These are phyloP conservation scores for Picea glauca DNA, from an alignment of 75 land plant genomes.

Conservation along the genomic window DNA sequence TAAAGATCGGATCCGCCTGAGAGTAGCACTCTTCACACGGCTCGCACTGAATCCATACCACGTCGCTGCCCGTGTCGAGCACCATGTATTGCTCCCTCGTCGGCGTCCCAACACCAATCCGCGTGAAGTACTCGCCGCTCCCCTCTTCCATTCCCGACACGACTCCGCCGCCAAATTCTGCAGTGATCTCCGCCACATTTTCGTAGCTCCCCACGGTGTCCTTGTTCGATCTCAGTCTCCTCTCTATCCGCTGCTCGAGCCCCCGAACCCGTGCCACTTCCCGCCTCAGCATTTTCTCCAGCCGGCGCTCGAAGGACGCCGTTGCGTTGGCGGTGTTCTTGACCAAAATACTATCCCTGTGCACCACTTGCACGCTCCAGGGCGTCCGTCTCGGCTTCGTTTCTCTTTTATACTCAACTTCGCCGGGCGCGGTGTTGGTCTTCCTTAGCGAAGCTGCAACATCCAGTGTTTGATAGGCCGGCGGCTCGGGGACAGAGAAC, in stretches of 20 bases:
- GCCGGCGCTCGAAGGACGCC: neutral
- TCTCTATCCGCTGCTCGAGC: too few relatives aligned
- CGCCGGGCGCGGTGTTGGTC: too few relatives aligned
- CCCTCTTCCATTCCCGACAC: constrained; percentile 66
- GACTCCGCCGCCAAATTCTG: constrained; percentile 58
- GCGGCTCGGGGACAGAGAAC: too few relatives aligned
- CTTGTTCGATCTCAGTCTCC: neutral
- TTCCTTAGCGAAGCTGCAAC: too few relatives aligned
- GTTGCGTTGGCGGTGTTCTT: too few relatives aligned
- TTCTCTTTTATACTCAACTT: too few relatives aligned
- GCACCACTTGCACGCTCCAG: too few relatives aligned
- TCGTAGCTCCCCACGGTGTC: neutral
- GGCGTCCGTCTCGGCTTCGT: too few relatives aligned
- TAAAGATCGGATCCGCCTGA: constrained; percentile 77
- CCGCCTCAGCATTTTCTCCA: constrained; percentile 5
- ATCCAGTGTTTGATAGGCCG: too few relatives aligned
- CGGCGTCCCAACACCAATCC: constrained; percentile 77
- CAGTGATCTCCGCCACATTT: neutral
- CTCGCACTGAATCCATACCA: constrained; percentile 80
- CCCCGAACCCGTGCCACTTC: constrained; percentile 13
- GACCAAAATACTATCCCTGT: too few relatives aligned
- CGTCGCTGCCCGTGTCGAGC: constrained; percentile 80
- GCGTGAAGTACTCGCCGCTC: constrained; percentile 78
- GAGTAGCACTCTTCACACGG: constrained; percentile 75
- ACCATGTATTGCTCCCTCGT: constrained; percentile 53